Evolutionary conservation across 306 rosid species (phyloP), one percentile per base, ranked within the genome.

Genomic region (Prunus davidiana): DNA sequence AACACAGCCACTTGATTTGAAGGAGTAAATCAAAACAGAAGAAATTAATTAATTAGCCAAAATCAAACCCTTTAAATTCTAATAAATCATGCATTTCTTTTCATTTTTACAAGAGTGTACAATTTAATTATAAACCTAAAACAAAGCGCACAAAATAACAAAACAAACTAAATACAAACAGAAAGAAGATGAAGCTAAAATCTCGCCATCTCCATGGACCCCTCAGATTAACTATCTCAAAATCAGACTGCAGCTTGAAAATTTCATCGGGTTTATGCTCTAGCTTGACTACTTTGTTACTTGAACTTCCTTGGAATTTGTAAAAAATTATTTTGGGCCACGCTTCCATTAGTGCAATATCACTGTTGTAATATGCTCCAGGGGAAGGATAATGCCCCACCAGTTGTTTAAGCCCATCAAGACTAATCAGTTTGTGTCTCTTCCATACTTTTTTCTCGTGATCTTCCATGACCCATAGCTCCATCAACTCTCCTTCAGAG

Each of bases 401-500:
- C 14, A 22, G 9, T 7, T 25, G 6, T 6, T 2, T 16, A 25
- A 69, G 50, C 7, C 18, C 41, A 34, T 34, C 51, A n/a, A 30
- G 41, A 28, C n/a, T 9, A 2, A 69, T 51, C n/a, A 6, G 11
- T 14, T 1, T 11, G 27, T 2, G 64, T 25, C 64, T 41, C 55
- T 30, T 64, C 77, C 82, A 78, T 8, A 10, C 27, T 38, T 52
- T 78, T 24, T 15, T 52, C 16, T 43, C 13, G 16, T 52, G 9
- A 58, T 72, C 51, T 32, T 52, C 25, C 72, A 52, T 24, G 5
- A 28, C 78, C 30, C 47, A 74, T 2, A 74, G 18, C 4, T 74
- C 58, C 60, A 62, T 74, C 2, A 9, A 38, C 38, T 5, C 38
- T n/a, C 3, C 30, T 47, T n/a, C 13, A 18, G 16, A 12, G 58